These are phyloP conservation scores for Aspergillus pseudoterreus DNA, from an alignment of 2,329 filamentous ascomycete species.

Conservation along the genomic window DNA sequence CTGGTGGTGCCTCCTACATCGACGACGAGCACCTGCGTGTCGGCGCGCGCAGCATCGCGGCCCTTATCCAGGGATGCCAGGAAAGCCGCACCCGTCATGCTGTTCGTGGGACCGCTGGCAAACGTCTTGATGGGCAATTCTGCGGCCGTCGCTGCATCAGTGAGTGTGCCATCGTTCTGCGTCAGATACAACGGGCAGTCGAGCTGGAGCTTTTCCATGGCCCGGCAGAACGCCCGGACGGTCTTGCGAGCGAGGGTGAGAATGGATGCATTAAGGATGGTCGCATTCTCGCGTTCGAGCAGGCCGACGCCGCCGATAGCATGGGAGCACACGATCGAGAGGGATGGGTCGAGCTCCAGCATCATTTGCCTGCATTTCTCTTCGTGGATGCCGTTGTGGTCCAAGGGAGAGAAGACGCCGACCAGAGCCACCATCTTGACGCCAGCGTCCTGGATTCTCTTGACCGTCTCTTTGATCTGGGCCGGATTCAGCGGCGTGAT, in stretches of 20 bases:
- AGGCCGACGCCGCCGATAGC: conserved; percentile 50
- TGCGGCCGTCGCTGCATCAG: conserved; percentile 45
- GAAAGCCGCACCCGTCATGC: conserved; percentile 49
- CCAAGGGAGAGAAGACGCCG: conserved; percentile 58
- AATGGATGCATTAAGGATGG: conserved; percentile 49
- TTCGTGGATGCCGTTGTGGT: conserved; percentile 36
- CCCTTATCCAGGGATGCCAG: conserved; percentile 15
- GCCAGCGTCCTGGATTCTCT: conserved; percentile 41
- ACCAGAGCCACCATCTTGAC: conserved; percentile 51
- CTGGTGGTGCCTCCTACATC: conserved; percentile 62
- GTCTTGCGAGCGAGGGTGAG: conserved; percentile 44
- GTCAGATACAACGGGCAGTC: conserved; percentile 49
- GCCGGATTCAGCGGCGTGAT: conserved; percentile 6
- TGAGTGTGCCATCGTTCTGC: conserved; percentile 51
- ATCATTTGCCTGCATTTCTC: conserved; percentile 9
- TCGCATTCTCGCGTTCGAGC: conserved; percentile 50
- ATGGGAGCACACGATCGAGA: conserved; percentile 46
- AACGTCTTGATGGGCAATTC: conserved; percentile 51
- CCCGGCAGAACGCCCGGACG: conserved; percentile 43
- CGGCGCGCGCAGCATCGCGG: background rate
- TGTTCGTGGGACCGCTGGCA: conserved; percentile 51
- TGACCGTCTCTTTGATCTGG: conserved; percentile 27
- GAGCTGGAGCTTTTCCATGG: conserved; percentile 44
- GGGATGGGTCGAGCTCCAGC: conserved; percentile 1
- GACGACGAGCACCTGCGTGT: conserved; percentile 42